phyloP scores from a whole-genome alignment of 257 asterid genomes.

The Plectranthus barbatus region DNA sequence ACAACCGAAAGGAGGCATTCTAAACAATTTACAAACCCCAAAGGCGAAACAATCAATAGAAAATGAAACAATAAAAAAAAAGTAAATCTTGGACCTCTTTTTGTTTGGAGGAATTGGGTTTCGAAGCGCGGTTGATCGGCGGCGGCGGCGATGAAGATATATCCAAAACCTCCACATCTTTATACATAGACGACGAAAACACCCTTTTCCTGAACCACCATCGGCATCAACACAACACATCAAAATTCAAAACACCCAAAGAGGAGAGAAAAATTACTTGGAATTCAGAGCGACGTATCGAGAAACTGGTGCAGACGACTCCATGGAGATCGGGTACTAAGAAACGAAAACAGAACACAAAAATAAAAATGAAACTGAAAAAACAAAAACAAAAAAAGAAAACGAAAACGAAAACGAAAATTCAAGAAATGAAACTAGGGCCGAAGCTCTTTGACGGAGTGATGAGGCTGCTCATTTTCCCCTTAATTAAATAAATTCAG shows the following conservation, averaged over 20 bases:
- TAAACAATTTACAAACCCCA: not conserved
- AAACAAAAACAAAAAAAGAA: too few relatives aligned
- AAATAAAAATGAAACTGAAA: not conserved
- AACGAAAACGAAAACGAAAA: too few relatives aligned
- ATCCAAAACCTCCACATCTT: constrained; percentile 55
- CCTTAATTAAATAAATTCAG: too few relatives aligned
- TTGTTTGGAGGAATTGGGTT: constrained; percentile 27
- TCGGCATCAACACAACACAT: constrained; percentile 10
- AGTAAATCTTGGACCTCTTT: constrained; percentile 39
- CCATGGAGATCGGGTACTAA: constrained; percentile 38
- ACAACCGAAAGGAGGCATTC: not conserved
- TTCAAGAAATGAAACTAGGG: too few relatives aligned
- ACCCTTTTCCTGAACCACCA: constrained; percentile 48
- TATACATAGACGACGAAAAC: constrained; percentile 43
- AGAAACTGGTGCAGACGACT: constrained; percentile 51
- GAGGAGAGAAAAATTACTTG: constrained; percentile 16
- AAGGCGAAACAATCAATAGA: not conserved
- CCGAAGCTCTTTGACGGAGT: too few relatives aligned
- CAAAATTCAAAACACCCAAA: not conserved
- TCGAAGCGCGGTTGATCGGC: constrained; percentile 25
- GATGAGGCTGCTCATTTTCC: too few relatives aligned
- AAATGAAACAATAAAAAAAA: not conserved
- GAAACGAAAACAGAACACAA: not conserved
- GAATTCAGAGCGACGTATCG: constrained; percentile 33
- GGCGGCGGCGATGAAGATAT: constrained; percentile 24